phyloP scores from a whole-genome alignment of 108 stramenopile genomes.

The Nannochloropsis salina region DNA sequence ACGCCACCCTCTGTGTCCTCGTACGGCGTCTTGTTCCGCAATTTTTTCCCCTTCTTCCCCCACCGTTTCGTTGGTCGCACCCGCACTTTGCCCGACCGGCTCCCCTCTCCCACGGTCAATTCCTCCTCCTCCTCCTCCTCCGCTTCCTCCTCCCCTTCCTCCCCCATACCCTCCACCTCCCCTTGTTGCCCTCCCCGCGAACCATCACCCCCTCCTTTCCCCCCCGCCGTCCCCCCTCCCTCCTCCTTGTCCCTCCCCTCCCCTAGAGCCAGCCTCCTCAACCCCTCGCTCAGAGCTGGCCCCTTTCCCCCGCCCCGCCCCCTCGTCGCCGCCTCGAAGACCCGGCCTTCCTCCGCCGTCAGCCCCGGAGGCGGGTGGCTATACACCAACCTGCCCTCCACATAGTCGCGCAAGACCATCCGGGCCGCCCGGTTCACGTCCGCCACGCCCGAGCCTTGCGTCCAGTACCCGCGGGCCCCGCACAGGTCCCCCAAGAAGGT shows the following conservation, averaged over 20 bases:
- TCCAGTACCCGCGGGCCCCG: conserved; percentile 75
- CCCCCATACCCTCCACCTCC: conserved; percentile 20
- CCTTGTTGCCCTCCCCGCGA: background rate
- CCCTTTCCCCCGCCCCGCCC: conserved; percentile 33
- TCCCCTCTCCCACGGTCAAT: conserved; percentile 44
- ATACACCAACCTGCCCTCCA: conserved; percentile 80
- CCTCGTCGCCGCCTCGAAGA: conserved; percentile 55
- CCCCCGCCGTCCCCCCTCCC: conserved; percentile 27
- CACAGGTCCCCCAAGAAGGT: conserved; percentile 75
- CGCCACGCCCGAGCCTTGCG: conserved; percentile 75
- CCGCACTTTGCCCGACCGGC: conserved; percentile 15
- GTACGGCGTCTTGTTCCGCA: conserved; percentile 53
- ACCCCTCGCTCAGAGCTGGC: conserved; percentile 25
- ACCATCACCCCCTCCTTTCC: conserved; percentile 11
- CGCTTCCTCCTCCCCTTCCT: background rate
- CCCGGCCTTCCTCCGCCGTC: conserved; percentile 45
- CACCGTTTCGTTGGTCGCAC: conserved; percentile 39
- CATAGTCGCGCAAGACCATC: conserved; percentile 88
- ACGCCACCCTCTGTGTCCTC: conserved; percentile 23
- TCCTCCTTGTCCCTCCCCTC: conserved; percentile 47
- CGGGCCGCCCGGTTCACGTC: conserved; percentile 86
- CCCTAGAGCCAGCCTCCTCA: conserved; percentile 36
- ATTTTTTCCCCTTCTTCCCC: conserved; percentile 55
- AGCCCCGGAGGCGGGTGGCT: conserved; percentile 80
- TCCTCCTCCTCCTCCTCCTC: conserved; percentile 24